Evolutionary conservation across 2,329 filamentous ascomycete species (phyloP).

Genomic region (Calonectria pseudoreteaudii): DNA sequence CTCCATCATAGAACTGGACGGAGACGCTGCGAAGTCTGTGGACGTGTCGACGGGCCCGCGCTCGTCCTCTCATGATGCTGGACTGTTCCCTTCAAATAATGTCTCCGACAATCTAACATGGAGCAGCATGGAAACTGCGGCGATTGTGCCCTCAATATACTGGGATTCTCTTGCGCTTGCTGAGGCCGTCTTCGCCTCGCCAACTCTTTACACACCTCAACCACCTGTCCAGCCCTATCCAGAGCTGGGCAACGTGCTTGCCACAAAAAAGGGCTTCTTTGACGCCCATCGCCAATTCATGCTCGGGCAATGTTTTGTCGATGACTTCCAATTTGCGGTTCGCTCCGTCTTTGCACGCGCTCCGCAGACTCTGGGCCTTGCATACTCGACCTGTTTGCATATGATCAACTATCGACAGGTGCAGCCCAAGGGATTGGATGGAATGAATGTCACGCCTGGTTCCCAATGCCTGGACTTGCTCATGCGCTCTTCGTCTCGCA

Average conservation of each 20-base stretch:
- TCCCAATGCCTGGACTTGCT: constrained; percentile 13
- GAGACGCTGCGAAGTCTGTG: neutral
- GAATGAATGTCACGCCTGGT: neutral
- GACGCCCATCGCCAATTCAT: constrained; percentile 22
- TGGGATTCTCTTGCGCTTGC: neutral
- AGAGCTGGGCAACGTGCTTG: neutral
- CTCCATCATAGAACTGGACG: neutral
- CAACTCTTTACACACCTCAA: neutral
- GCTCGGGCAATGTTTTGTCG: constrained; percentile 11
- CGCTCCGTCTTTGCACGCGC: neutral
- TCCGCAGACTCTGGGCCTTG: constrained; percentile 4
- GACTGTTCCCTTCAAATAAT: neutral
- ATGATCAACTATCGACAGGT: constrained; percentile 5
- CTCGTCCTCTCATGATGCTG: neutral
- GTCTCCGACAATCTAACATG: neutral
- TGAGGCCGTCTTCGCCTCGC: neutral
- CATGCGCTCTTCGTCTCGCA: neutral
- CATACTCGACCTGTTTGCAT: constrained; percentile 16
- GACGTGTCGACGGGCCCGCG: too few relatives aligned
- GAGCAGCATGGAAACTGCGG: neutral
- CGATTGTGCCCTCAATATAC: neutral
- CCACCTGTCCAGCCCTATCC: neutral
- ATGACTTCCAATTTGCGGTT: constrained; percentile 9
- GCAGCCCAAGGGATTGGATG: neutral
- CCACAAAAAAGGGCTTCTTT: constrained; percentile 18